These are phyloP conservation scores for Sugiyamaella japonica DNA, from an alignment of 1,139 yeast genomes.

Conservation along the genomic window DNA sequence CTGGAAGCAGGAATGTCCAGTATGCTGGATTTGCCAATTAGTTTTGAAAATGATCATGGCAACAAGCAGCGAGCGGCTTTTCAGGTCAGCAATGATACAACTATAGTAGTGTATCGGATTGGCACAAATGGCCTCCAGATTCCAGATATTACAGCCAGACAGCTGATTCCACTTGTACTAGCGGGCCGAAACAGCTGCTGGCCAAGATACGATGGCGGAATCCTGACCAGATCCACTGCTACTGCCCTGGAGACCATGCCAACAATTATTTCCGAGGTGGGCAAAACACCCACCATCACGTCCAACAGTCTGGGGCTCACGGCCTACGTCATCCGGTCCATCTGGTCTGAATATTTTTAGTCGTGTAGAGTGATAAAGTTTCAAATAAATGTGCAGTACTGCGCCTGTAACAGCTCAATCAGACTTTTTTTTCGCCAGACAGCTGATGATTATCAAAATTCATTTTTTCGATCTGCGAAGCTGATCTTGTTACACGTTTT, in stretches of 20 bases:
- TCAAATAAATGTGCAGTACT: too few species aligned
- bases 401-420: not conserved
- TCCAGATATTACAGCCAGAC: not conserved
- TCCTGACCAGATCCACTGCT: not conserved
- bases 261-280: constrained; percentile 1
- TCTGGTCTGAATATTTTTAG: constrained; percentile 8
- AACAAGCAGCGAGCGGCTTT: constrained; percentile 12
- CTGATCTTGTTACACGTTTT: too few species aligned
- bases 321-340: constrained; percentile 11
- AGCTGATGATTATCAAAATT: not conserved
- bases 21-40: constrained; percentile 1
- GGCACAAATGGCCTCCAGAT: not conserved
- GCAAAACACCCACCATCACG: constrained; percentile 11
- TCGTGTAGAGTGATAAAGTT: too few species aligned
- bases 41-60: not conserved
- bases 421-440: not conserved
- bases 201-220: constrained; percentile 2
- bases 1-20: not conserved
- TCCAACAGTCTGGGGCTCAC: constrained; percentile 18
- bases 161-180: constrained; percentile 16
- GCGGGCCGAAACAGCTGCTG: constrained; percentile 18
- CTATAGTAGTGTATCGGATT: constrained; percentile 14
- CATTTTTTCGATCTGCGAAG: not conserved
- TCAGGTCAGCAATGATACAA: constrained; percentile 11
- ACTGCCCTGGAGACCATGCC: not conserved